Base-by-base conservation (phyloP, 202 grass and related monocot species). In the Zoysia matrella region DNA sequence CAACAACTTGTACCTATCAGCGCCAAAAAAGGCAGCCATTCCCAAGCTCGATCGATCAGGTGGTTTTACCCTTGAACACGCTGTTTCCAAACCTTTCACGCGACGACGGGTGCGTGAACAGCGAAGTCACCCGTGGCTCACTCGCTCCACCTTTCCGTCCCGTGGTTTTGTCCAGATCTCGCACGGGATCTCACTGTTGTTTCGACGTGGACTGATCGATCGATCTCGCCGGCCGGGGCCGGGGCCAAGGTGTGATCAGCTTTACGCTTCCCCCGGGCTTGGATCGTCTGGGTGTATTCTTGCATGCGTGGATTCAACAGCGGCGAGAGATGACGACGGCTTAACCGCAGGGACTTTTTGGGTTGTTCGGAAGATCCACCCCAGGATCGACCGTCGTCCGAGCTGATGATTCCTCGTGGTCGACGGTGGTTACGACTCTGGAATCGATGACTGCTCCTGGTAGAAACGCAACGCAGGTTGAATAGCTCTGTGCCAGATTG, bases 221-320 rank as follows among this genome's bases (percentile, higher is more conserved):
- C 52, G 22, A 22, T 52, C 75, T 52, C 53, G 18, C 45, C 16
- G 62, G 47, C 45, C 45, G 6, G 11, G n/a, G 22, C 22, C 22
- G 22, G 22, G 30, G 7, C 57, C 7, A 30, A 8, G 16, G 7
- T 14, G 36, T 22, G 18, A 56, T 67, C 22, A 36, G 52, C 65
- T 60, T 45, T 60, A 14, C 11, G 48, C 64, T 56, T 22, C 22
- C 22, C 22, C 22, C 22, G 22, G 22, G 46, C 40, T 80, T 86
- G 84, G 84, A 80, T 75, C 52, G 53, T 75, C 61, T 71, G 36
- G 70, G 52, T 86, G 71, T 22, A 22, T 81, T 69, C 36, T 69
- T 62, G 53, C 63, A 68, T 80, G 22, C 22, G 22, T 22, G 77
- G 53, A 68, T 52, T 52, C 70, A 85, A 41, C 75, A 67, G 56